Conservation (phyloP, 1,284 basidiomycete genomes). For the Pascua guehoae region DNA sequence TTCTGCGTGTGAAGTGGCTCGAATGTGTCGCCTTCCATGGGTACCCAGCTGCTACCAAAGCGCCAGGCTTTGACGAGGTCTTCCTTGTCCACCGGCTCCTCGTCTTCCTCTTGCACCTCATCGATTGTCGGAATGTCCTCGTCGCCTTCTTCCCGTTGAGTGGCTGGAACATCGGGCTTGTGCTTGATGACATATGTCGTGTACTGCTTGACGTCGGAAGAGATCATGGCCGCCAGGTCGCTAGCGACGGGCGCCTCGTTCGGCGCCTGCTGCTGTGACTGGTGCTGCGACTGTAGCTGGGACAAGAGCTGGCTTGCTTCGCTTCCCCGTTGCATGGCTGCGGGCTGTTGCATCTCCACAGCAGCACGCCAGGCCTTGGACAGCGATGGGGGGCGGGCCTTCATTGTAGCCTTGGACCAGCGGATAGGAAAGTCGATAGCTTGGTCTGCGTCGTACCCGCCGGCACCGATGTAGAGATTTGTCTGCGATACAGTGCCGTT, state of each 20-base stretch:
- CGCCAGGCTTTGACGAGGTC: conserved; percentile 68
- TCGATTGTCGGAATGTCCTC: conserved; percentile 27
- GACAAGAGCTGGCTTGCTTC: conserved; percentile 8
- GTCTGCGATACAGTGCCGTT: conserved; percentile 65
- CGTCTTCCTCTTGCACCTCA: conserved; percentile 20
- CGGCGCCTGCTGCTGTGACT: neutral
- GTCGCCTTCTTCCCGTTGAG: conserved; percentile 9
- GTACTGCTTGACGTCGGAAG: conserved; percentile 44
- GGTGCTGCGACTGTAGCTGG: conserved; percentile 18
- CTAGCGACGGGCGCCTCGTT: conserved; percentile 11
- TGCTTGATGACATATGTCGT: conserved; percentile 39
- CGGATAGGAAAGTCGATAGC: conserved; percentile 72
- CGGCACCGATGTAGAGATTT: conserved; percentile 70
- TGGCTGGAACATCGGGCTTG: neutral
- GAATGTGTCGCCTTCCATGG: conserved; percentile 75
- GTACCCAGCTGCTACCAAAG: conserved; percentile 84
- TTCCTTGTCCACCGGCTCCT: conserved; percentile 43
- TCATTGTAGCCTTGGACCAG: conserved; percentile 76
- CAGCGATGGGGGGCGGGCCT: conserved; percentile 69
- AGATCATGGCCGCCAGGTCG: conserved; percentile 43
- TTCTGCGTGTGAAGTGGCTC: conserved; percentile 65
- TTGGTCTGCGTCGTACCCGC: conserved; percentile 61
- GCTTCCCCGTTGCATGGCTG: neutral
- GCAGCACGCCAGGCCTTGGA: conserved; percentile 66
- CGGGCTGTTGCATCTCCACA: conserved; percentile 34